phyloP scores from a whole-genome alignment of 2,329 filamentous ascomycete genomes.

The Amphichorda felina region DNA sequence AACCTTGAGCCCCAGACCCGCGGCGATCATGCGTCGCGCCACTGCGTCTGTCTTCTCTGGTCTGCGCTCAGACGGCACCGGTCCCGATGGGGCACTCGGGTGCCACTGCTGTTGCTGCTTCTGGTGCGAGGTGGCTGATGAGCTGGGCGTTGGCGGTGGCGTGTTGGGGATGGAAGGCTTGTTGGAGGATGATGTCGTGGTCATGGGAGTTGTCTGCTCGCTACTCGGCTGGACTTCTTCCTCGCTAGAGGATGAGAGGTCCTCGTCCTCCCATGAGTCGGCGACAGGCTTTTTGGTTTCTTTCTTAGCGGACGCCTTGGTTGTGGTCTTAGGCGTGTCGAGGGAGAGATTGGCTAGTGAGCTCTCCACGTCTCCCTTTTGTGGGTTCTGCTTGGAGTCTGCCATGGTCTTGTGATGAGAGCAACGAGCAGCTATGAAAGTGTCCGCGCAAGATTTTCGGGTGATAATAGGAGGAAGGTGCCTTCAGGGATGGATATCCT shows the following conservation, averaged over 20 bases:
- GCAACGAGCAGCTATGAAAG: no score
- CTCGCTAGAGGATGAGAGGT: constrained; percentile 31
- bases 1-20: constrained; percentile 69
- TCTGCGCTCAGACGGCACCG: constrained; percentile 20
- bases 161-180: constrained; percentile 17
- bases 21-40: constrained; percentile 80
- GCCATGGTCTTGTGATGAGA: no score
- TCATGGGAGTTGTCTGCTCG: background rate
- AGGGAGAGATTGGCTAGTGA: constrained; percentile 20
- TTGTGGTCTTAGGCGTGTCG: constrained; percentile 7
- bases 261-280: constrained; percentile 48
- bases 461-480: no score
- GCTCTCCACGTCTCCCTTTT: constrained; percentile 11
- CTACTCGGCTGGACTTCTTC: constrained; percentile 10
- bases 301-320: constrained; percentile 7
- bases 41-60: constrained; percentile 93
- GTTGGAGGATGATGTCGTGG: background rate
- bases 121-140: constrained; percentile 28
- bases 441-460: no score
- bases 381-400: background rate
- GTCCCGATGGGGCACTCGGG: constrained; percentile 7
- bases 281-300: constrained; percentile 17
- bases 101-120: background rate
- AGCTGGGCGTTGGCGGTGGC: constrained; percentile 57
- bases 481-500: no score